phyloP scores from a whole-genome alignment of 768 basidiomycete genomes.

The Pleurotus pulmonarius region DNA sequence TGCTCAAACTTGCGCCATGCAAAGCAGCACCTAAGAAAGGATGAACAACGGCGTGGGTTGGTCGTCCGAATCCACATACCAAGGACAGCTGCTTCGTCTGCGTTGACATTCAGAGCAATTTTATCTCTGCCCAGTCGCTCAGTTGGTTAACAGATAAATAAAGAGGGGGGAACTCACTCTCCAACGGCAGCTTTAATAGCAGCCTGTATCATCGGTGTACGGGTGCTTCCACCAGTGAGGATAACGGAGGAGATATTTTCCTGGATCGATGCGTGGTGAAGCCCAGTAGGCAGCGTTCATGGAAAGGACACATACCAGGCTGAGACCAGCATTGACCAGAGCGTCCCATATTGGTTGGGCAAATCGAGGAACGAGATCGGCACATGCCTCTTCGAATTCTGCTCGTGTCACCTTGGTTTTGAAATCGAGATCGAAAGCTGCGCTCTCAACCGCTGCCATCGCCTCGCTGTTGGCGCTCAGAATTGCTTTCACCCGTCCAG shows the following conservation, averaged over 20 bases:
- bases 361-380: conserved; percentile 61
- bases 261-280: conserved; percentile 30
- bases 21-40: conserved; percentile 68
- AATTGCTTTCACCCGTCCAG: conserved; percentile 84
- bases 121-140: conserved; percentile 47
- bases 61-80: conserved; percentile 32
- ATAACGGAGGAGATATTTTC: conserved; percentile 84
- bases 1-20: conserved; percentile 82
- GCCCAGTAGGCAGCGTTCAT: background rate
- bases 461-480: conserved; percentile 91
- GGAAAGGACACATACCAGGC: conserved; percentile 44
- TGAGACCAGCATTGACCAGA: conserved; percentile 59
- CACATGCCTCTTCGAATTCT: conserved; percentile 73
- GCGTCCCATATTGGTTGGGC: conserved; percentile 75
- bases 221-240: conserved; percentile 85
- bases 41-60: too few relatives aligned
- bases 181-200: conserved; percentile 78
- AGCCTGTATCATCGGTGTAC: conserved; percentile 88
- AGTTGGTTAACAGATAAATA: background rate
- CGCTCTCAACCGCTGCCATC: conserved; percentile 75
- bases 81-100: conserved; percentile 93
- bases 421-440: conserved; percentile 91
- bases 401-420: conserved; percentile 70
- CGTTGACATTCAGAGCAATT: conserved; percentile 92
- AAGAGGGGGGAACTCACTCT: conserved; percentile 45